A percentile compares a stretch with the other conserved stretches of the same genome.
Conservation (phyloP, 495 filamentous ascomycete species). For the Delitschia confertaspora region DNA sequence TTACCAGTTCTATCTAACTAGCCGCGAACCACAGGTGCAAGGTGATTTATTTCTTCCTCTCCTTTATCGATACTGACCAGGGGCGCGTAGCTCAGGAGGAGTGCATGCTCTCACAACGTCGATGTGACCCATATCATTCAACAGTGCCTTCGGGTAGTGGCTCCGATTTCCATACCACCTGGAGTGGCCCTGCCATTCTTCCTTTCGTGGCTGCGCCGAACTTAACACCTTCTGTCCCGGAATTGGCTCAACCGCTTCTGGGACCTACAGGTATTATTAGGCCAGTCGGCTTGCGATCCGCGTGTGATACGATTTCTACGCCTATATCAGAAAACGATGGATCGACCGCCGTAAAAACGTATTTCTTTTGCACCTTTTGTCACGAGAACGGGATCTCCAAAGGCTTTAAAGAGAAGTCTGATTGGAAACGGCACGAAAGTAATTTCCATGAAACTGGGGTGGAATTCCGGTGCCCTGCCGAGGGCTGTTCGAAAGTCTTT, state of each 20-base stretch:
- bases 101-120: too few species aligned
- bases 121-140: too few species aligned
- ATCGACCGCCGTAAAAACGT: slow-evolving; percentile 15
- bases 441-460: slow-evolving; percentile 23
- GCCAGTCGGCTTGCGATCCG: too few species aligned
- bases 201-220: slow-evolving; percentile 10
- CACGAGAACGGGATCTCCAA: slow-evolving; percentile 12
- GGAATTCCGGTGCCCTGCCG: slow-evolving; percentile 19
- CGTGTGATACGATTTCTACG: too few species aligned
- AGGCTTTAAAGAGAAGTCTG: slow-evolving; percentile 22
- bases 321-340: too few species aligned
- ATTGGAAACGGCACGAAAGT: slow-evolving; percentile 26
- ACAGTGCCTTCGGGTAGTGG: slow-evolving; percentile 3
- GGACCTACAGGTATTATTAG: too few species aligned
- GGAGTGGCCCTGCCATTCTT: too few species aligned
- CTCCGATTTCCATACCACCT: slow-evolving; percentile 9
- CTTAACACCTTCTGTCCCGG: too few species aligned
- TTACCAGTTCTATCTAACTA: neutral
- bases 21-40: slow-evolving; percentile 9
- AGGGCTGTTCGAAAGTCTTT: slow-evolving; percentile 16
- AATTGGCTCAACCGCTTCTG: too few species aligned
- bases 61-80: neutral
- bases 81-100: neutral
- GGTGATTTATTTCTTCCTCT: slow-evolving; percentile 10
- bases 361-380: slow-evolving; percentile 25